Evolutionary conservation across 768 basidiomycete species (phyloP).

Genomic region (Collybia mongolica): DNA sequence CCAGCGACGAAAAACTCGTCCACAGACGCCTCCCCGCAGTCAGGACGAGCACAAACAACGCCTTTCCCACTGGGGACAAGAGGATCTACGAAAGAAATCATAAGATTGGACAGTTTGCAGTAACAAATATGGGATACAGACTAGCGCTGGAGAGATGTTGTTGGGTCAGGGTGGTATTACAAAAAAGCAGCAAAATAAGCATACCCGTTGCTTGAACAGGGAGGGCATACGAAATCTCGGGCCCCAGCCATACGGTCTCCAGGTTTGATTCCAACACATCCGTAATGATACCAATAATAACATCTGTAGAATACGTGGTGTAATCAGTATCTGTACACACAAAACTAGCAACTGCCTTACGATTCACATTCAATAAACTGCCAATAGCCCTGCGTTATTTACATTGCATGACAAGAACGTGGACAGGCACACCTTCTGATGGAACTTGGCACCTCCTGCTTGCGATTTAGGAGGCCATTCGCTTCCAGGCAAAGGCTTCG

Average conservation of each 20-base stretch:
- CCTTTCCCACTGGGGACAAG: constrained; percentile 4
- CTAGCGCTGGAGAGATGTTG: constrained; percentile 9
- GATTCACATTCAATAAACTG: constrained; percentile 28
- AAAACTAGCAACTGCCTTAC: constrained; percentile 12
- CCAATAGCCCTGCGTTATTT: not conserved
- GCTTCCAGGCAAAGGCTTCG: not conserved
- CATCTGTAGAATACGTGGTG: constrained; percentile 10
- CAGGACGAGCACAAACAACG: constrained; percentile 23
- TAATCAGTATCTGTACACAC: not conserved
- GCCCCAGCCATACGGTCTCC: constrained; percentile 35
- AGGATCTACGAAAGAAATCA: constrained; percentile 9
- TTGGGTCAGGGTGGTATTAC: not conserved
- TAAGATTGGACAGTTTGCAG: too few species aligned
- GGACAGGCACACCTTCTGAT: constrained; percentile 24
- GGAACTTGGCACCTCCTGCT: constrained; percentile 23
- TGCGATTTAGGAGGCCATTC: constrained; percentile 25
- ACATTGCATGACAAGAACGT: not conserved
- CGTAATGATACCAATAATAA: constrained; percentile 48
- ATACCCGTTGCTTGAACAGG: constrained; percentile 32
- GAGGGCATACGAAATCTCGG: constrained; percentile 39
- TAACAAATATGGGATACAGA: constrained; percentile 3
- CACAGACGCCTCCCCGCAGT: constrained; percentile 19
- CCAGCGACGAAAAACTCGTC: constrained; percentile 30
- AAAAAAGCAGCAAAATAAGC: constrained; percentile 13
- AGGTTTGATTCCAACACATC: constrained; percentile 40